A percentile compares a stretch with the other conserved stretches of the same genome.
phyloP scores from a whole-genome alignment of 192 early-diverging fungal genomes.

The Coemansia sp. region DNA sequence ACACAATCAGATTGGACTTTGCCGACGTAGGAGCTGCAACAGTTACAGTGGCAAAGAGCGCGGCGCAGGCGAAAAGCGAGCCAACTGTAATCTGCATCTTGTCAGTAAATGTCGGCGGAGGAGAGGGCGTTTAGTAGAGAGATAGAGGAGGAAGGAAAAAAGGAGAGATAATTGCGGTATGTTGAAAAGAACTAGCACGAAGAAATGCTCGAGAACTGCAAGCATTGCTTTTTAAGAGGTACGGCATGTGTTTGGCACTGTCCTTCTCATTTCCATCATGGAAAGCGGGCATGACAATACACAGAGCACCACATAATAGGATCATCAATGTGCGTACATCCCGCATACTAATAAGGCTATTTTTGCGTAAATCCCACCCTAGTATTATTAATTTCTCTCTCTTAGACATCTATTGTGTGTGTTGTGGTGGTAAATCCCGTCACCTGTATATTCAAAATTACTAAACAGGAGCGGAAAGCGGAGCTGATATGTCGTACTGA shows the following conservation, averaged over 20 bases:
- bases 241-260: not conserved
- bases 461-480: not conserved
- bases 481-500: not conserved
- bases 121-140: not conserved
- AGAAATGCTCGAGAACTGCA: not conserved
- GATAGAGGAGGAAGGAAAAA: not conserved
- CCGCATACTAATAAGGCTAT: slow-evolving; percentile 3
- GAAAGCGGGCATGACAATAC: not conserved
- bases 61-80: slow-evolving; percentile 17
- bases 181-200: not conserved
- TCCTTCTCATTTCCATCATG: not conserved
- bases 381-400: not conserved
- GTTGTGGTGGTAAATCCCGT: not conserved
- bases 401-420: not conserved
- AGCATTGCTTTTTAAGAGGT: not conserved
- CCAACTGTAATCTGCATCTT: slow-evolving; percentile 9
- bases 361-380: not conserved
- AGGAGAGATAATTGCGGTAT: not conserved
- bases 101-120: not conserved
- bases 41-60: slow-evolving; percentile 17
- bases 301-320: slow-evolving; percentile 1
- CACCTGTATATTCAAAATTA: not conserved
- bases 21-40: slow-evolving; percentile 28
- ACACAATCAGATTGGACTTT: slow-evolving; percentile 39
- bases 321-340: not conserved